Evolutionary conservation across 441 rosid species (phyloP), one percentile per base, ranked within the genome.

Genomic region (Codiaeum variegatum): DNA sequence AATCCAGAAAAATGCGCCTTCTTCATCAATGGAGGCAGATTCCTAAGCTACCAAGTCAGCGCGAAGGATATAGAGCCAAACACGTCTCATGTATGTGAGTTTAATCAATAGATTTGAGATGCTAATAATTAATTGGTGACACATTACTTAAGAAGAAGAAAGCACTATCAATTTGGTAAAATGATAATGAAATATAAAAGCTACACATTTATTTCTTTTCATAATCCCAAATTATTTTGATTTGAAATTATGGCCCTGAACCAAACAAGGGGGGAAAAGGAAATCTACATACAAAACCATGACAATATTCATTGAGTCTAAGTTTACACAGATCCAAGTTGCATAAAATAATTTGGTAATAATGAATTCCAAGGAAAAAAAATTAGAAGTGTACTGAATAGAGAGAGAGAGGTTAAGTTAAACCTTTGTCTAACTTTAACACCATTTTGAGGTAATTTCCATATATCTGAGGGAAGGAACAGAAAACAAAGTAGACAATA

Each of bases 381-480:
- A 0, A 24, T 31, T 26, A 62, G 52, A 49, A 58, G 21, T 21
- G 26, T 19, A 24, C 7, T 3, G 5, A 26, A 19, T 59, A 15
- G 13, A 21, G 64, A 11, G 46, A 11, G 44, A 51, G 13, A 69
- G 73, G 66, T n/a, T 62, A 77, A 54, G 51, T 64, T 84, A 36
- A 77, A 89, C 97, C 97, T 94, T 85, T 91, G 98, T 78, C 98
- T 87, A 67, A 92, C 93, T 89, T 90, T 92, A 59, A 86, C 91
- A 54, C 66, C 91, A 54, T 66, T 56, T 38, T 87, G 91, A 67
- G 96, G 94, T 89, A 92, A 78, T 79, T 77, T 90, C 75, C 79
- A 62, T 76, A 91, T 87, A 87, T 89, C 98, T 93, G 85, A 47
- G 23, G 19, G 15, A 38, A 63, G 3, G 28, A 69, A 56, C 40